A percentile compares a stretch with the other conserved stretches of the same genome.
These are phyloP conservation scores for Rugosomyces carneus DNA, from an alignment of 1,284 basidiomycete species.

Conservation along the genomic window DNA sequence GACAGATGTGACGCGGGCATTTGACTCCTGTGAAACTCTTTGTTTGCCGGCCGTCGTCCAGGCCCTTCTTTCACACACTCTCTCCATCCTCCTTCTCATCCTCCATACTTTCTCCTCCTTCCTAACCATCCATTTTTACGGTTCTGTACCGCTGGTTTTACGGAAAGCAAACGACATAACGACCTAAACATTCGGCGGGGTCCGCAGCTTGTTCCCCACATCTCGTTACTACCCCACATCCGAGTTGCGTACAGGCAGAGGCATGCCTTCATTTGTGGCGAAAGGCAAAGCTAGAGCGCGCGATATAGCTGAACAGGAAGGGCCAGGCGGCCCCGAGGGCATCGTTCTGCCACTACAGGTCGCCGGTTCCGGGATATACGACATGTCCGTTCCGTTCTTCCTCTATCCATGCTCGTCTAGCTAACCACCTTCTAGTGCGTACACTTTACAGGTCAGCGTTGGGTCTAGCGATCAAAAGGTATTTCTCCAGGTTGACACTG, in stretches of 20 bases:
- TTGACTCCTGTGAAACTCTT: no score
- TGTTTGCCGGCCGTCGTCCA: background rate
- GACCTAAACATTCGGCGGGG: background rate
- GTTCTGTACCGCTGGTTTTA: background rate
- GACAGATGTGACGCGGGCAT: no score
- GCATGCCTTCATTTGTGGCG: background rate
- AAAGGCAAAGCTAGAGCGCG: conserved; percentile 12
- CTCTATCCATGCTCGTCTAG: background rate
- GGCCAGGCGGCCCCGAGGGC: conserved; percentile 12
- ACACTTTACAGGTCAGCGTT: conserved; percentile 50
- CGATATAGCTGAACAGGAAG: conserved; percentile 6
- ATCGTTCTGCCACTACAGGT: conserved; percentile 14
- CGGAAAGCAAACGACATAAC: background rate
- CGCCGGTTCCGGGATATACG: conserved; percentile 6
- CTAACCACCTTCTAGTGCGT: conserved; percentile 37
- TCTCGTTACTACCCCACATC: background rate
- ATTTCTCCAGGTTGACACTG: conserved; percentile 66
- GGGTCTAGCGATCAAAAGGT: conserved; percentile 43
- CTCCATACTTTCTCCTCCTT: background rate
- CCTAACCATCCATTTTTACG: background rate
- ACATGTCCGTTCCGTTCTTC: conserved; percentile 11
- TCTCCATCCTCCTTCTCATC: no score
- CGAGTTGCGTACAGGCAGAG: background rate
- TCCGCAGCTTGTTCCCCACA: background rate
- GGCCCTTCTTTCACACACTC: background rate